Percentiles rank a stretch among this genome's conserved stretches.
phyloP scores from a whole-genome alignment of 768 basidiomycete genomes.

The Suillus americanus region DNA sequence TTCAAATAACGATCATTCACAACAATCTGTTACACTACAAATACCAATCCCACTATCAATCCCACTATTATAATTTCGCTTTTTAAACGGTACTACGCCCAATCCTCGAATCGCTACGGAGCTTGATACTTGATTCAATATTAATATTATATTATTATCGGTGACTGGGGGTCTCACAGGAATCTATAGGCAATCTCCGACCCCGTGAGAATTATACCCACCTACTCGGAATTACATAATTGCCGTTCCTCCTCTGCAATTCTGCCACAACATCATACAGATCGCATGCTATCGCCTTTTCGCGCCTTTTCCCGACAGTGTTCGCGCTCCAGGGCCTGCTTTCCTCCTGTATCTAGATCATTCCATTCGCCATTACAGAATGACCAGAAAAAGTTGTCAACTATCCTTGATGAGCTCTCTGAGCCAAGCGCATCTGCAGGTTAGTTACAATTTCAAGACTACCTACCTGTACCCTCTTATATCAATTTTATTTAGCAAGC shows the following conservation, averaged over 20 bases:
- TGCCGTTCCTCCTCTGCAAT: neutral
- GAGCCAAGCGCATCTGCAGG: conserved; percentile 9
- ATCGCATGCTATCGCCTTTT: conserved; percentile 8
- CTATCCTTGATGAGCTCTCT: conserved; percentile 22
- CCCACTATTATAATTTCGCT: neutral
- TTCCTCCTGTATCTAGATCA: conserved; percentile 3
- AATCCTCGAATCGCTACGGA: conserved; percentile 5
- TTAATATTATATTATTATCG: neutral
- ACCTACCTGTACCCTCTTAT: too few relatives aligned
- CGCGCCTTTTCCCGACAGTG: conserved; percentile 17
- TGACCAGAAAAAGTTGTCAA: conserved; percentile 23
- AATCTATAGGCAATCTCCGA: conserved; percentile 13
- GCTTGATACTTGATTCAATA: neutral
- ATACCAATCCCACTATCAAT: neutral
- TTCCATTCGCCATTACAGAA: conserved; percentile 13
- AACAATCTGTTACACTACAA: neutral
- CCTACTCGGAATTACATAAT: neutral
- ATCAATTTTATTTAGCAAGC: conserved; percentile 2
- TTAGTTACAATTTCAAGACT: conserved; percentile 2
- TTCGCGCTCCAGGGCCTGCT: neutral
- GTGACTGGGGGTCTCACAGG: conserved; percentile 11
- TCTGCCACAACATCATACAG: neutral
- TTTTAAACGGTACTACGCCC: conserved; percentile 10
- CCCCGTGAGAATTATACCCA: neutral
- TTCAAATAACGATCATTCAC: conserved; percentile 1